phyloP scores from a whole-genome alignment of 2,329 filamentous ascomycete species.

The Dryadomyces sulphureus region DNA sequence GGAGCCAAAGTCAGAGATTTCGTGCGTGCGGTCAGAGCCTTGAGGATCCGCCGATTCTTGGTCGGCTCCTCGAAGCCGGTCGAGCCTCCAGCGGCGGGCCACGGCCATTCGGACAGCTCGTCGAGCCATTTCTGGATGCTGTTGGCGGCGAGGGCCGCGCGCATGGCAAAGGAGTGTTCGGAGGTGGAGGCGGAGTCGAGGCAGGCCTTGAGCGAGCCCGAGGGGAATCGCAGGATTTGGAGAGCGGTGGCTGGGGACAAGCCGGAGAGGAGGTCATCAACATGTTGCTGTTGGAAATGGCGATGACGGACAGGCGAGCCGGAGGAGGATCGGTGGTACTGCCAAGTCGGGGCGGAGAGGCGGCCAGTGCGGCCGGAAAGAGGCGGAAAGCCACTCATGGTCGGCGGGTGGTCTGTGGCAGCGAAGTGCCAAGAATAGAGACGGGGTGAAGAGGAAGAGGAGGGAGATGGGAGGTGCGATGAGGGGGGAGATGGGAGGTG shows the following conservation, averaged over 20 bases:
- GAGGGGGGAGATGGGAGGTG: not conserved
- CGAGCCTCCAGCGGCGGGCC: slow-evolving; percentile 33
- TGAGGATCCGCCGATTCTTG: not conserved
- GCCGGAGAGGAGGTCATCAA: slow-evolving; percentile 45
- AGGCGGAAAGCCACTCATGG: slow-evolving; percentile 22
- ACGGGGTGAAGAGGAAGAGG: too few species aligned
- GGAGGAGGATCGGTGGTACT: slow-evolving; percentile 21
- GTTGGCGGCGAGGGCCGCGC: slow-evolving; percentile 55
- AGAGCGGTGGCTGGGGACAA: slow-evolving; percentile 46
- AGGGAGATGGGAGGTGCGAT: not conserved
- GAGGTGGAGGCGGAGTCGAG: slow-evolving; percentile 46
- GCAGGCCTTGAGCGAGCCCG: slow-evolving; percentile 38
- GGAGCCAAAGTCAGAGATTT: slow-evolving; percentile 2
- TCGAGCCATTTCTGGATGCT: slow-evolving; percentile 59
- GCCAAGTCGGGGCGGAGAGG: slow-evolving; percentile 23
- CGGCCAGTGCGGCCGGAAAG: slow-evolving; percentile 21
- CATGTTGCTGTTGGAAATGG: slow-evolving; percentile 14
- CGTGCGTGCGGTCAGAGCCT: not conserved
- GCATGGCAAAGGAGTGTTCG: slow-evolving; percentile 58
- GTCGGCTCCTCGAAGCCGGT: slow-evolving; percentile 38
- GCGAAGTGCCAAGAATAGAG: too few species aligned
- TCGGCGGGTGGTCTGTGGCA: not conserved
- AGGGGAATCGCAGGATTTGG: slow-evolving; percentile 40
- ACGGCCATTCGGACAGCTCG: slow-evolving; percentile 50
- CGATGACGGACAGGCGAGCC: slow-evolving; percentile 31